A percentile compares a stretch with the other conserved stretches of the same genome.
phyloP scores from a whole-genome alignment of 2,329 filamentous ascomycete genomes.

The Pseudogymnoascus sp. region DNA sequence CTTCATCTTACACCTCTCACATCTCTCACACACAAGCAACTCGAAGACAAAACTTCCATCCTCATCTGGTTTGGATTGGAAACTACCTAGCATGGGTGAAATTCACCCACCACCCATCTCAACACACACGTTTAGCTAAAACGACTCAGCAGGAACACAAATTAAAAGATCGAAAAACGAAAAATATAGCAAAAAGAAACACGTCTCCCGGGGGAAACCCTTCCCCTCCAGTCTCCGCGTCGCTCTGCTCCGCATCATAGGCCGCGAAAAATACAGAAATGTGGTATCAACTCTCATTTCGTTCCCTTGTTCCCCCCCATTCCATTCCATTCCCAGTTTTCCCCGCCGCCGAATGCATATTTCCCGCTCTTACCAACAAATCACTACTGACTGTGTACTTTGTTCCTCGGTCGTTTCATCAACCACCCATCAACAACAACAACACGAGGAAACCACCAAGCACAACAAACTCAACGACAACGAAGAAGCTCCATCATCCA shows the following conservation, averaged over 20 bases:
- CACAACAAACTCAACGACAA: not conserved
- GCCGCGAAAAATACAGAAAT: not conserved
- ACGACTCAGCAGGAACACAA: not conserved
- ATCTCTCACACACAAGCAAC: not conserved
- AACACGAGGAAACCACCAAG: not conserved
- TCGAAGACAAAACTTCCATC: not conserved
- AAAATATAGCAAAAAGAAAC: not conserved
- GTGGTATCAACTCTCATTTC: slow-evolving; percentile 1
- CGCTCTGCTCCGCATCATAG: not conserved
- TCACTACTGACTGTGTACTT: not conserved
- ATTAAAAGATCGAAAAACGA: not conserved
- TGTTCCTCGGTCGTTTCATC: not conserved
- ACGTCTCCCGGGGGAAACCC: not conserved
- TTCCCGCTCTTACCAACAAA: not conserved
- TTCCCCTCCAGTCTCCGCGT: not conserved
- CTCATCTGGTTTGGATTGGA: not conserved
- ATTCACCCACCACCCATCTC: not conserved
- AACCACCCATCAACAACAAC: not conserved
- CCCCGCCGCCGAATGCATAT: not conserved
- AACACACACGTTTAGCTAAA: not conserved
- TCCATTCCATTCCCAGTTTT: not conserved
- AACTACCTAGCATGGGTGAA: not conserved
- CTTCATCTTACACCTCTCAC: not conserved
- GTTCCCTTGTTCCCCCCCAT: not conserved
- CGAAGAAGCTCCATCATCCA: not conserved